These are phyloP conservation scores for Trichoderma oligosporum DNA, from an alignment of 2,329 filamentous ascomycete species.

Conservation along the genomic window DNA sequence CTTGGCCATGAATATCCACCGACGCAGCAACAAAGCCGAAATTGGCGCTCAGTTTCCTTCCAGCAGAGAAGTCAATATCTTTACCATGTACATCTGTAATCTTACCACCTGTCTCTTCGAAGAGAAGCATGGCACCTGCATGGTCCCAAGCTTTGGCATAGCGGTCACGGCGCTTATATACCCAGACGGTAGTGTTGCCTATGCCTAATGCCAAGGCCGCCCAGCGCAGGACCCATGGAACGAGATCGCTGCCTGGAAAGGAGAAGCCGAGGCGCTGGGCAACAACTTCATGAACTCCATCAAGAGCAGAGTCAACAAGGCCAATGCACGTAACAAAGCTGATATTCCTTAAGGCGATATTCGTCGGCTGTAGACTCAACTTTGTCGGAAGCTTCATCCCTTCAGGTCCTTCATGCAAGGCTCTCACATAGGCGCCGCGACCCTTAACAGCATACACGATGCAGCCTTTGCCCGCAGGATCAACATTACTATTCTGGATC, in stretches of 20 bases:
- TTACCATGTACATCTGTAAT: slow-evolving; percentile 53
- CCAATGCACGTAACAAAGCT: slow-evolving; percentile 47
- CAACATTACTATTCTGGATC: slow-evolving; percentile 43
- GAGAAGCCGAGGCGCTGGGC: slow-evolving; percentile 40
- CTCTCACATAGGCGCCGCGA: slow-evolving; percentile 46
- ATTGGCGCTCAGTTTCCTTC: slow-evolving; percentile 48
- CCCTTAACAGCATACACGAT: slow-evolving; percentile 50
- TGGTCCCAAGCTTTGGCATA: slow-evolving; percentile 58
- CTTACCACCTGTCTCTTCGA: slow-evolving; percentile 53
- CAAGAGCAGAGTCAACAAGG: slow-evolving; percentile 46
- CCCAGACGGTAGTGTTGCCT: slow-evolving; percentile 54
- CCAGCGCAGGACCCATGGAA: slow-evolving; percentile 58
- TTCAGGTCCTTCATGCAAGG: slow-evolving; percentile 30
- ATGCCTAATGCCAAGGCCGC: slow-evolving; percentile 49
- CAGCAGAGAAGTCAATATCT: slow-evolving; percentile 47
- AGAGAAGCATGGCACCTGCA: slow-evolving; percentile 56
- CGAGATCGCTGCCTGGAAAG: slow-evolving; percentile 49
- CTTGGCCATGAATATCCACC: slow-evolving; percentile 38
- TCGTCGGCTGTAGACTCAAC: neutral
- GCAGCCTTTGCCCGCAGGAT: slow-evolving; percentile 43
- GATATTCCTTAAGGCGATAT: slow-evolving; percentile 28
- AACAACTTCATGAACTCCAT: slow-evolving; percentile 44
- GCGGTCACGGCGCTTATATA: slow-evolving; percentile 48
- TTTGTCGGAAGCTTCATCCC: neutral
- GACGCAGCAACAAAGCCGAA: slow-evolving; percentile 56